These are phyloP conservation scores for Fagus crenata DNA, from an alignment of 306 rosid species.

Conservation along the genomic window DNA sequence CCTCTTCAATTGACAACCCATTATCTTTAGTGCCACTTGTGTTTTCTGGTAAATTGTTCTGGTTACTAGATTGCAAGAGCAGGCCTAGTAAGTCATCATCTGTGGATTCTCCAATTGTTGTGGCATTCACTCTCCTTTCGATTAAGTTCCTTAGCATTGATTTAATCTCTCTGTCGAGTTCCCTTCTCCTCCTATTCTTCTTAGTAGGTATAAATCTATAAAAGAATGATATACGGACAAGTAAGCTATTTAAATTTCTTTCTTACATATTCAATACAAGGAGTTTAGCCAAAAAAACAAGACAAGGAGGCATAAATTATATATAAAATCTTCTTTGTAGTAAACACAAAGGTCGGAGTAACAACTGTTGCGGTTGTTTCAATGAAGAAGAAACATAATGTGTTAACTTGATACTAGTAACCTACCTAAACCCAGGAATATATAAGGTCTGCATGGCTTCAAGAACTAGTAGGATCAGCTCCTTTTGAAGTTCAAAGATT, in stretches of 20 bases:
- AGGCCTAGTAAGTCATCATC: conserved; percentile 44
- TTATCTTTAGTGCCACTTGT: neutral
- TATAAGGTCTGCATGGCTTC: conserved; percentile 53
- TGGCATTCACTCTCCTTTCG: conserved; percentile 30
- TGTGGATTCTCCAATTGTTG: conserved; percentile 29
- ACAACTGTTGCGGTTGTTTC: neutral
- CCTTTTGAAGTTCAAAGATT: conserved; percentile 48
- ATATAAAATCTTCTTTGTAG: neutral
- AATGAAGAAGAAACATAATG: neutral
- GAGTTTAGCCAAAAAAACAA: no score
- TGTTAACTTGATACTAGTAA: neutral
- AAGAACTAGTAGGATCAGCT: conserved; percentile 38
- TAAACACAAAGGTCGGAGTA: neutral
- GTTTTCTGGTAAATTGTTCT: conserved; percentile 26
- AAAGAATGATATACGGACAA: neutral
- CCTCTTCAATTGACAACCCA: conserved; percentile 46
- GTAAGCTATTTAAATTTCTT: neutral
- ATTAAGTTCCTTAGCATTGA: conserved; percentile 37
- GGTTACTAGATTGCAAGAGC: conserved; percentile 38
- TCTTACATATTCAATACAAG: neutral
- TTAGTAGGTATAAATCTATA: conserved; percentile 48
- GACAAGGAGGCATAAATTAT: neutral
- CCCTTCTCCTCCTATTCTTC: conserved; percentile 45
- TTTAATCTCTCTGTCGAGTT: conserved; percentile 42
- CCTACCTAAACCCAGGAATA: conserved; percentile 54